Evolutionary conservation across 2,329 filamentous ascomycete genomes (phyloP).

Genomic region (Fonsecaea nubica): DNA sequence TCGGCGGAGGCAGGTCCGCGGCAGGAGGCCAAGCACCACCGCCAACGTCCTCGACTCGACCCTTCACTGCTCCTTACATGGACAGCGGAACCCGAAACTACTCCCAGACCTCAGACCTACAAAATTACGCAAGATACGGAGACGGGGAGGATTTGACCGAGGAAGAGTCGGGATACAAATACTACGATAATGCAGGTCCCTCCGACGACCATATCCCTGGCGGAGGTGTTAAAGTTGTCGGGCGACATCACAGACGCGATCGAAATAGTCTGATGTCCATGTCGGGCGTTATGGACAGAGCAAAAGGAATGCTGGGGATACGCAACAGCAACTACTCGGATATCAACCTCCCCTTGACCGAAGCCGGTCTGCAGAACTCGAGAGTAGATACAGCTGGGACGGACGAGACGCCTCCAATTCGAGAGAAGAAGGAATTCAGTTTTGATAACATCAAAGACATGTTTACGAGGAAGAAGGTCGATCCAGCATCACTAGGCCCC

Average conservation of each 20-base stretch:
- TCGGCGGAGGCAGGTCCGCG: conserved; percentile 62
- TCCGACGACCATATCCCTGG: conserved; percentile 63
- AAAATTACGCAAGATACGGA: conserved; percentile 91
- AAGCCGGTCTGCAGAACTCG: conserved; percentile 65
- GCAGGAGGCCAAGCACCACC: conserved; percentile 39
- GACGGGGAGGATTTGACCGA: conserved; percentile 87
- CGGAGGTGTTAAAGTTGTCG: conserved; percentile 41
- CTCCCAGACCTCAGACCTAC: conserved; percentile 79
- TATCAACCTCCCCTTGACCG: conserved; percentile 95
- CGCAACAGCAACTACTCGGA: conserved; percentile 82
- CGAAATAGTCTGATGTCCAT: conserved; percentile 88
- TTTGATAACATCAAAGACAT: conserved; percentile 88
- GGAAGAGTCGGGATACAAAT: conserved; percentile 69
- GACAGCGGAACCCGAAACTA: conserved; percentile 56
- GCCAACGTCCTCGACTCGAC: conserved; percentile 47
- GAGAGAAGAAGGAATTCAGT: conserved; percentile 66
- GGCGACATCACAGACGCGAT: conserved; percentile 56
- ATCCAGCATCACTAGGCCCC: conserved; percentile 89
- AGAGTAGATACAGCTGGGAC: conserved; percentile 53
- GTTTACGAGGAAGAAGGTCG: conserved; percentile 80
- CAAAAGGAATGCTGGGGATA: conserved; percentile 92
- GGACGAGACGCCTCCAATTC: conserved; percentile 52
- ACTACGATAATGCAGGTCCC: conserved; percentile 73
- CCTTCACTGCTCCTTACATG: conserved; percentile 40
- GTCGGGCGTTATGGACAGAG: conserved; percentile 82